Evolutionary conservation across 805 yeast species (phyloP).

Genomic region (Naumovozyma baii): DNA sequence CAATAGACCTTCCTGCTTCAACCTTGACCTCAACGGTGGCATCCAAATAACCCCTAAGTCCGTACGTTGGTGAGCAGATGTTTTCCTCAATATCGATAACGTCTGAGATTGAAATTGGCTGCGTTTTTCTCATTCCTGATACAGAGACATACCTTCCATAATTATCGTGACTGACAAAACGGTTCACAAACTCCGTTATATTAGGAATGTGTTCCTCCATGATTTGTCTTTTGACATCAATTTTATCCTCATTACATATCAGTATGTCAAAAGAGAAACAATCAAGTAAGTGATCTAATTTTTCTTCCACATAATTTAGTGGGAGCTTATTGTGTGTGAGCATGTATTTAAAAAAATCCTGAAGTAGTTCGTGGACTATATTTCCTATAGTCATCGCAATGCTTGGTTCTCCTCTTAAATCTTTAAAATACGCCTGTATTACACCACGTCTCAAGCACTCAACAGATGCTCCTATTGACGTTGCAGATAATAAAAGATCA

Average conservation of each 20-base stretch:
- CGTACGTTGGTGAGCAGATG: constrained; percentile 85
- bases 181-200: constrained; percentile 44
- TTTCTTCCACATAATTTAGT: constrained; percentile 22
- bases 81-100: constrained; percentile 82
- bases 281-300: constrained; percentile 35
- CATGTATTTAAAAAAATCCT: constrained; percentile 35
- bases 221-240: constrained; percentile 36
- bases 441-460: constrained; percentile 67
- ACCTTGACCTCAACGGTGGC: constrained; percentile 63
- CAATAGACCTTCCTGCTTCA: constrained; percentile 37
- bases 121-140: constrained; percentile 27
- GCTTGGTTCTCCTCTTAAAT: constrained; percentile 50
- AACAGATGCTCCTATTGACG: constrained; percentile 67
- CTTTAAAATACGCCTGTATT: constrained; percentile 43
- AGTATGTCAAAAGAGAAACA: constrained; percentile 42
- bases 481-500: constrained; percentile 72
- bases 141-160: constrained; percentile 17
- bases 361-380: constrained; percentile 68
- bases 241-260: constrained; percentile 43
- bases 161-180: constrained; percentile 33
- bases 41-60: constrained; percentile 82
- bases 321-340: constrained; percentile 20
- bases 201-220: constrained; percentile 39
- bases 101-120: constrained; percentile 46
- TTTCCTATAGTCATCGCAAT: constrained; percentile 71